These are phyloP conservation scores for Fusarium nisikadoi DNA, from an alignment of 2,329 filamentous ascomycete species.

Conservation along the genomic window DNA sequence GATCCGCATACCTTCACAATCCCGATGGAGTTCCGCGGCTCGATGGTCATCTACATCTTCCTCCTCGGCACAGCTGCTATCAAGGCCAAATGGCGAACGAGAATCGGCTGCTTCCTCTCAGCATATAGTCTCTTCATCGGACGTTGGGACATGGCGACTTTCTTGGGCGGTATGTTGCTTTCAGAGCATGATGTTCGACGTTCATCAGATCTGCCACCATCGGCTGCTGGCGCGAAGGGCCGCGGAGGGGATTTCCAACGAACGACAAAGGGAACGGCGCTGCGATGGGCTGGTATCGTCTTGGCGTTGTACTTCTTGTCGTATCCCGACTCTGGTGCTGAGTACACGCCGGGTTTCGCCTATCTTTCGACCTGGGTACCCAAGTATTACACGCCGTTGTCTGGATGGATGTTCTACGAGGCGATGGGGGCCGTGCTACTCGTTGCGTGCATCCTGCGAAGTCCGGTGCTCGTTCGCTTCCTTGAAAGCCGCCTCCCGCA, in stretches of 20 bases:
- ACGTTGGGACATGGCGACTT: slow-evolving; percentile 55
- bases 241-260: slow-evolving; percentile 7
- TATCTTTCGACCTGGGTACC: slow-evolving; percentile 49
- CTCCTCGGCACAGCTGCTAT: slow-evolving; percentile 52
- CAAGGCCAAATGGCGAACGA: slow-evolving; percentile 49
- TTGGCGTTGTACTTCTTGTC: slow-evolving; percentile 53
- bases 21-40: slow-evolving; percentile 55
- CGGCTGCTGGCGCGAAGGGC: slow-evolving; percentile 15
- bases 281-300: slow-evolving; percentile 46
- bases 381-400: slow-evolving; percentile 51
- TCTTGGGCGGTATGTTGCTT: slow-evolving; percentile 51
- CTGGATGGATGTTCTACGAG: slow-evolving; percentile 55
- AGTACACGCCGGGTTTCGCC: slow-evolving; percentile 52
- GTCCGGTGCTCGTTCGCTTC: slow-evolving; percentile 41
- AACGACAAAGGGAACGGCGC: slow-evolving; percentile 16
- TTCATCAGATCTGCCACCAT: slow-evolving; percentile 30
- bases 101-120: slow-evolving; percentile 45
- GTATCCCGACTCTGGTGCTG: slow-evolving; percentile 52
- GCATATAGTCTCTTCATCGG: slow-evolving; percentile 50
- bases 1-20: slow-evolving; percentile 56
- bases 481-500: slow-evolving; percentile 49
- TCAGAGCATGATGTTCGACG: slow-evolving; percentile 52
- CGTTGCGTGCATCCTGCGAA: slow-evolving; percentile 50
- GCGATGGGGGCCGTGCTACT: slow-evolving; percentile 52
- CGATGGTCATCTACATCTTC: slow-evolving; percentile 54